Evolutionary conservation across 202 grass and related monocot species (phyloP).

Genomic region (Carex sylvatica): DNA sequence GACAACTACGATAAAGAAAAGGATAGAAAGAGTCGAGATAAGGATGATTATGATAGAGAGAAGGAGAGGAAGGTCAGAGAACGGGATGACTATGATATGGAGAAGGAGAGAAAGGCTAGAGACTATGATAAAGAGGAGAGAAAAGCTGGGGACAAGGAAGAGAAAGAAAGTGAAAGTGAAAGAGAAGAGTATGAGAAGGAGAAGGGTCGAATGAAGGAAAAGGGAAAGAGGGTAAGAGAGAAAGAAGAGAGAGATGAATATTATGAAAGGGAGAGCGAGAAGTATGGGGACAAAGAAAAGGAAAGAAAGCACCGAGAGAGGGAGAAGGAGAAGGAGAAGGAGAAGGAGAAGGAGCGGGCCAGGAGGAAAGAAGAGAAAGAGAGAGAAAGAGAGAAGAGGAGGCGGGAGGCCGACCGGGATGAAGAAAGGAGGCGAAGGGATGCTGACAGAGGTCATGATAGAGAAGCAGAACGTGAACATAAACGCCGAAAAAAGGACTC

Average conservation of each 20-base stretch:
- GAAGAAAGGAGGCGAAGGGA: conserved; percentile 29
- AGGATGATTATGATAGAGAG: conserved; percentile 17
- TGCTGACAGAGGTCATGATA: conserved; percentile 32
- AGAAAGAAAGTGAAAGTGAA: conserved; percentile 31
- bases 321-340: neutral
- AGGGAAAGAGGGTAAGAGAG: conserved; percentile 18
- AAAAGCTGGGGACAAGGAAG: conserved; percentile 20
- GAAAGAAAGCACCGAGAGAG: conserved; percentile 31
- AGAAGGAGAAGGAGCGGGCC: conserved; percentile 33
- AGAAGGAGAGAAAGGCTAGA: conserved; percentile 5
- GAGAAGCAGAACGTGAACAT: conserved; percentile 43
- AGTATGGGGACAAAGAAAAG: conserved; percentile 11
- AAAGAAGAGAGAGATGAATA: conserved; percentile 14
- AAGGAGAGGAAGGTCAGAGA: conserved; percentile 23
- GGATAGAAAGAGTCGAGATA: neutral
- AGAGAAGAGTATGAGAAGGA: conserved; percentile 33
- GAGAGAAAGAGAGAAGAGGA: conserved; percentile 33
- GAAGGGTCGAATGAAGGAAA: neutral
- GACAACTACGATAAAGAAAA: neutral
- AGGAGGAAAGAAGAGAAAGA: conserved; percentile 41
- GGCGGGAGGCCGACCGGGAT: conserved; percentile 21
- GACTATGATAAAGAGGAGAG: conserved; percentile 16
- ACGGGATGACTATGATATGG: neutral
- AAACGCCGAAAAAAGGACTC: conserved; percentile 70
- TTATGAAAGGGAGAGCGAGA: neutral